These are phyloP conservation scores for Glebionis coronaria DNA, from an alignment of 129 eudicot genomes.

Conservation along the genomic window DNA sequence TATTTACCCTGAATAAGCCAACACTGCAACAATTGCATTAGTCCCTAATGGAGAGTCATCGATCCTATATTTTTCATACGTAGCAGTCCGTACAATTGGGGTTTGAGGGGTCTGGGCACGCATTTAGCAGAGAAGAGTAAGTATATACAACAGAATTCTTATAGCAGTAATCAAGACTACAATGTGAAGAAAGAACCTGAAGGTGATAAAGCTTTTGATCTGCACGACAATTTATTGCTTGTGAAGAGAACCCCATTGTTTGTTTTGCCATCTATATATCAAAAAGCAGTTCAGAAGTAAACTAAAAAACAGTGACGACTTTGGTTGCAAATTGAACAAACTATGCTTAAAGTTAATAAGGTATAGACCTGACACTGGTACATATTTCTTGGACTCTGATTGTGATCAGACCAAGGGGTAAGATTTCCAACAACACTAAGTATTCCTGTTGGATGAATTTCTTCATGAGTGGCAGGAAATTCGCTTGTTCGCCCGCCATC, in stretches of 20 bases:
- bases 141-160: neutral
- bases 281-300: conserved; percentile 10
- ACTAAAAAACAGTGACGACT: neutral
- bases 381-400: conserved; percentile 98
- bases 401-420: conserved; percentile 98
- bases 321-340: neutral
- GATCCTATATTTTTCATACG: conserved; percentile 74
- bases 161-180: conserved; percentile 1
- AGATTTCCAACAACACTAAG: conserved; percentile 94
- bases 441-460: conserved; percentile 93
- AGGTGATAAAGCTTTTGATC: conserved; percentile 97
- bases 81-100: conserved; percentile 81
- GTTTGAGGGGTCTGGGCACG: conserved; percentile 87
- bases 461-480: conserved; percentile 93
- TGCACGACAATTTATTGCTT: conserved; percentile 74
- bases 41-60: conserved; percentile 92
- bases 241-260: conserved; percentile 95
- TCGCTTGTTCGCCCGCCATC: conserved; percentile 59
- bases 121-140: conserved; percentile 12
- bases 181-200: conserved; percentile 51
- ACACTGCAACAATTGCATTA: conserved; percentile 96
- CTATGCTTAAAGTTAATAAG: neutral
- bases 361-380: conserved; percentile 92
- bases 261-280: conserved; percentile 86
- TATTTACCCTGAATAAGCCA: conserved; percentile 89